Evolutionary conservation across 139 green algal genomes (phyloP).

Genomic region (Chlorella sp.): DNA sequence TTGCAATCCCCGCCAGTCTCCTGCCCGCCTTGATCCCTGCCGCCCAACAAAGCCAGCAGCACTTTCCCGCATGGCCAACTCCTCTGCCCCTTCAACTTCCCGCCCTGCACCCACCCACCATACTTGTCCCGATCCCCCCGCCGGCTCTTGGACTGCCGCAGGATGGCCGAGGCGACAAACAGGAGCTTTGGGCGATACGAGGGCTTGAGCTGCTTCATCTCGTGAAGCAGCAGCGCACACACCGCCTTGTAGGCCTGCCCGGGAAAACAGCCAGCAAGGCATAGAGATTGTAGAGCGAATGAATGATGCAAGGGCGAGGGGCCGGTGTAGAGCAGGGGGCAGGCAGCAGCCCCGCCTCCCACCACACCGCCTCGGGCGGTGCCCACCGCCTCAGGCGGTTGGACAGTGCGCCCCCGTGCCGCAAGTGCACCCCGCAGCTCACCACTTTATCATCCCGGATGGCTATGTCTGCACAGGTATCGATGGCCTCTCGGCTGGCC

Average conservation of each 20-base stretch:
- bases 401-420: not conserved
- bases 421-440: not conserved
- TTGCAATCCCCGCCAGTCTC: not conserved
- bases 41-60: too few species aligned
- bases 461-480: conserved; percentile 45
- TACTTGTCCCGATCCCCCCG: conserved; percentile 21
- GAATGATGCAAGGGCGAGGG: too few species aligned
- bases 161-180: conserved; percentile 56
- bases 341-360: not conserved
- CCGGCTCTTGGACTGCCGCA: conserved; percentile 12
- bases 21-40: not conserved
- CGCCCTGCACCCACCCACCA: not conserved
- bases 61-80: too few species aligned
- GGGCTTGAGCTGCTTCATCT: conserved; percentile 44
- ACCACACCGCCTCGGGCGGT: too few species aligned
- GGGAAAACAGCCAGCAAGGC: not conserved
- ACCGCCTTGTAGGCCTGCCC: conserved; percentile 66
- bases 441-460: conserved; percentile 58
- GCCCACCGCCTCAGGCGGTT: not conserved
- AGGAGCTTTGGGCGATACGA: conserved; percentile 55
- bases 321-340: too few species aligned
- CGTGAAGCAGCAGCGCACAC: conserved; percentile 49
- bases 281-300: too few species aligned
- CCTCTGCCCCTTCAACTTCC: too few species aligned
- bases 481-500: conserved; percentile 37